phyloP scores from a whole-genome alignment of 176 grass and related monocot species.

The Triticum dicoccoides region DNA sequence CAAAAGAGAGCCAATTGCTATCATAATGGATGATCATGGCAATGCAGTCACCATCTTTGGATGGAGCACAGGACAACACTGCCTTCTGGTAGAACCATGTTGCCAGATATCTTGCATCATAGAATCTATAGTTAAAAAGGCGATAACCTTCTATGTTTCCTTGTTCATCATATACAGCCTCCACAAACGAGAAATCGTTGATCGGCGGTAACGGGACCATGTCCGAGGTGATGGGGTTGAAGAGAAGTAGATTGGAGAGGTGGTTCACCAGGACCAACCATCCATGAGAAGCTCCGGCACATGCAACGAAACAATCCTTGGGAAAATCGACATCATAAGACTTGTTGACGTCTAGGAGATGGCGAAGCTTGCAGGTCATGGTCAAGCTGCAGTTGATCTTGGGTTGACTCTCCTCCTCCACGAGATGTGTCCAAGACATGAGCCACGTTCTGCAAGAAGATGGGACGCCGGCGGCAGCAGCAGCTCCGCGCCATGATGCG shows the following conservation, averaged over 20 bases:
- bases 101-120: neutral
- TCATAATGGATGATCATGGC: neutral
- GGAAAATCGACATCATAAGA: conserved; percentile 6
- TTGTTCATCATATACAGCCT: neutral
- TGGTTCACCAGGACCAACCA: neutral
- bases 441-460: neutral
- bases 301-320: neutral
- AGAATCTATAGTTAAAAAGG: neutral
- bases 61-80: conserved; percentile 9
- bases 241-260: neutral
- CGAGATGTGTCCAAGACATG: neutral
- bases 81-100: conserved; percentile 30
- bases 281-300: neutral
- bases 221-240: neutral
- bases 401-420: neutral
- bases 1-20: conserved; percentile 2
- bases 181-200: neutral
- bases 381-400: neutral
- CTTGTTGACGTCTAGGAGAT: neutral
- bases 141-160: neutral
- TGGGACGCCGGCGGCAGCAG: neutral
- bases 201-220: neutral
- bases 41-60: neutral
- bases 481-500: neutral
- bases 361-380: neutral